Percentiles rank a stretch among this genome's conserved stretches.
Conservation (phyloP, 108 stramenopile species). For the Epipyxis sp. region DNA sequence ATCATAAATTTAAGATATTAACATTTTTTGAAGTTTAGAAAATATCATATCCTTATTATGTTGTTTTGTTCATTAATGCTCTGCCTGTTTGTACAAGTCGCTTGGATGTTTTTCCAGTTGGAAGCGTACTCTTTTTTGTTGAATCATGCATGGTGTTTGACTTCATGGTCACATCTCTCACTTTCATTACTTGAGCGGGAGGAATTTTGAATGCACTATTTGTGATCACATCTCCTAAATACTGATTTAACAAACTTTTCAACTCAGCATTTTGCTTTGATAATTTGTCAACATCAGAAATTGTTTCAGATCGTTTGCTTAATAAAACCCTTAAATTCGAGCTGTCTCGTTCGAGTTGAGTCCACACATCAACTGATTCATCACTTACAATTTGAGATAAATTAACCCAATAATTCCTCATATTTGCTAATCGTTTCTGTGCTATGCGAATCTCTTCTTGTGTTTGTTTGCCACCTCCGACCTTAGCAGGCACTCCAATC, state of each 20-base stretch:
- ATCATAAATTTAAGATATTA: no score
- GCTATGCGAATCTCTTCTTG: conserved; percentile 24
- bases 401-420: conserved; percentile 44
- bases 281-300: conserved; percentile 45
- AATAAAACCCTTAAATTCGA: conserved; percentile 48
- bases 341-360: conserved; percentile 45
- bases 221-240: conserved; percentile 45
- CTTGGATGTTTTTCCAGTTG: no score
- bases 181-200: conserved; percentile 22
- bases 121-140: neutral
- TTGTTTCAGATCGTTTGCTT: conserved; percentile 38
- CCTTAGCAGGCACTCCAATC: neutral
- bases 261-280: conserved; percentile 58
- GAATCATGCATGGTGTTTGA: neutral
- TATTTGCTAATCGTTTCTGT: conserved; percentile 7
- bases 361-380: conserved; percentile 46
- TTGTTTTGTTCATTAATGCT: no score
- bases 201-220: conserved; percentile 6
- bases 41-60: no score
- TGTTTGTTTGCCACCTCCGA: neutral
- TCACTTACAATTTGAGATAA: conserved; percentile 39
- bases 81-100: no score
- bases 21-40: no score
- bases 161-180: neutral
- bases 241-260: conserved; percentile 54